Conservation (phyloP, 805 yeast genomes). For the Candida odintsovae region DNA sequence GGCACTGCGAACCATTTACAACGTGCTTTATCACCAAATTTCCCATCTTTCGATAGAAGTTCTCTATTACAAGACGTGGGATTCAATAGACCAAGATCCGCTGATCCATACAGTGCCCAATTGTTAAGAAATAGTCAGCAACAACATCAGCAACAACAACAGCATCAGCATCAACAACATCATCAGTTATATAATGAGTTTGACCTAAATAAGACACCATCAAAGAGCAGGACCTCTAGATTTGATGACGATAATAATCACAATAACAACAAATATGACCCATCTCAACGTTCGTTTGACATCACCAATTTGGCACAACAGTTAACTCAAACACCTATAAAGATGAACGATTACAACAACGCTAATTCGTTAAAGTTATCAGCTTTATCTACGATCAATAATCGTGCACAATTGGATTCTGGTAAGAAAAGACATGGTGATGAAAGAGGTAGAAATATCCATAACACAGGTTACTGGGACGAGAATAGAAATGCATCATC, state of each 20-base stretch:
- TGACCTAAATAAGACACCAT: constrained; percentile 8
- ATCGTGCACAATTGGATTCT: constrained; percentile 39
- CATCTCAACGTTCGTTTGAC: constrained; percentile 17
- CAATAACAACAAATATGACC: constrained; percentile 6
- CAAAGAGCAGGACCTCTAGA: constrained; percentile 19
- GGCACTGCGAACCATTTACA: constrained; percentile 20
- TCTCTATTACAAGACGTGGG: constrained; percentile 21
- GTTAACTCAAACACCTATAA: constrained; percentile 16
- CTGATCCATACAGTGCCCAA: constrained; percentile 30
- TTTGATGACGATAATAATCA: constrained; percentile 9
- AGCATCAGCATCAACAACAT: constrained; percentile 3
- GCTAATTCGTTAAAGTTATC: constrained; percentile 52
- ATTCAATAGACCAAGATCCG: constrained; percentile 35
- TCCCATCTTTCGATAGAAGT: constrained; percentile 13
- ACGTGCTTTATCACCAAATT: constrained; percentile 26
- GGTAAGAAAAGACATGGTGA: constrained; percentile 22
- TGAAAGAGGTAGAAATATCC: constrained; percentile 15
- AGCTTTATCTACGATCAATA: constrained; percentile 60
- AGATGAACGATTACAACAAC: constrained; percentile 16
- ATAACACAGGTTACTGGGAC: constrained; percentile 1
- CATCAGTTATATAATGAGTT: constrained; percentile 3
- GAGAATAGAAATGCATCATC: constrained; percentile 15
- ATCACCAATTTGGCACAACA: constrained; percentile 25
- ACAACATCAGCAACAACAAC: constrained; percentile 4
- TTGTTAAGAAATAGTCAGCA: constrained; percentile 5